Evolutionary conservation across 495 filamentous ascomycete genomes (phyloP), one percentile per base, ranked within the genome.

Genomic region (Penicillium psychrofluorescens): DNA sequence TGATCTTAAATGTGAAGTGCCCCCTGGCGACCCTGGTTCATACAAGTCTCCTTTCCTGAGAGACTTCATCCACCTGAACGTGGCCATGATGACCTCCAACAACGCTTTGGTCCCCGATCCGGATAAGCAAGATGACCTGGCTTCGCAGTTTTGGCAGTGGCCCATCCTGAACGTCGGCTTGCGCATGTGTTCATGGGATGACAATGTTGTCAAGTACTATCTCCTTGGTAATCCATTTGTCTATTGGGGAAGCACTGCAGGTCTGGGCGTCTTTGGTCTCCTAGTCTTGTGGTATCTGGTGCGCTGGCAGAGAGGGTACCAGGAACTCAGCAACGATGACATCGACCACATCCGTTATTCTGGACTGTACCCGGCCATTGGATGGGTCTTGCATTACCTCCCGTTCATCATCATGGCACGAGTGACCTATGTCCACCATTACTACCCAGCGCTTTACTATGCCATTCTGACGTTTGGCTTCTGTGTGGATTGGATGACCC

Each of bases 51-150:
- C 94, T 1, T 98, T 98, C 73, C 64, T 94, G 45, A 88, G 88
- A 57, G 94, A 97, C 67, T 98, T 98, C 63, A 80, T 98, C 54
- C 92, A 98, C 61, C 62, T 98, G 38, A 98, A 98, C 64, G 92
- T 98, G 45, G 92, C 94, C 42, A 98, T 98, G 92, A 96, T 97
- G 94, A 98, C 92, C 12, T 97, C 94, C 11, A 98, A 98, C 72
- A 98, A 98, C 61, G 92, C 92, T 33, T 79, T 98, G 14, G 90
- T 98, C 35, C 92, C 92, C 9, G 94, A 98, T 57, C 94, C 92
- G 4, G 92, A 98, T 64, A 98, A 98, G 76, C 92, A 97, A 67
- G 92, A 98, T 59, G 92, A 98, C 60, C 76, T 98, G 28, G 94
- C 92, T 35, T 97, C 92, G 13, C 78, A 90, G 45, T 95, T 90